Conservation (phyloP, 306 rosid genomes). For the Pyrus communis region DNA sequence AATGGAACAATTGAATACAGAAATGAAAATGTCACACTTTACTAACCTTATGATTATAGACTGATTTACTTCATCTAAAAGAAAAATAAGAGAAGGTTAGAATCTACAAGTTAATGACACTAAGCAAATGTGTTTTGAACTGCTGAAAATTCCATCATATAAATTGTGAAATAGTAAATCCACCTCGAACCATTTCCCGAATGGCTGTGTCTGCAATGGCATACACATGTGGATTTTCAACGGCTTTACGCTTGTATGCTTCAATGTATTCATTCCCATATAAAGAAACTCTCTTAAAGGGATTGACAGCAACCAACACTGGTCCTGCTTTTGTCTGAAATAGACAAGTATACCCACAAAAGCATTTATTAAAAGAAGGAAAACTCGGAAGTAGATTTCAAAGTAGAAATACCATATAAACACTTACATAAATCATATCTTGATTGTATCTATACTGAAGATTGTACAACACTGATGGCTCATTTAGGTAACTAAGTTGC, state of each 20-base stretch:
- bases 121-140: slow-evolving; percentile 6
- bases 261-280: slow-evolving; percentile 80
- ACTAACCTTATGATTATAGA: slow-evolving; percentile 95
- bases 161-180: slow-evolving; percentile 4
- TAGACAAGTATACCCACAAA: slow-evolving; percentile 21
- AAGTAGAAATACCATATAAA: not conserved
- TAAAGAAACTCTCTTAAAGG: slow-evolving; percentile 85
- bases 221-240: slow-evolving; percentile 87
- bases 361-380: not conserved
- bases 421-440: slow-evolving; percentile 84
- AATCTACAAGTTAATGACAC: slow-evolving; percentile 17
- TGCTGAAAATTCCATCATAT: slow-evolving; percentile 10
- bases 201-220: slow-evolving; percentile 96
- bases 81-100: slow-evolving; percentile 15
- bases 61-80: slow-evolving; percentile 97
- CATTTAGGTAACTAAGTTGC: slow-evolving; percentile 98
- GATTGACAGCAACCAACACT: slow-evolving; percentile 90
- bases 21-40: not conserved
- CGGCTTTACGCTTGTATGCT: slow-evolving; percentile 65
- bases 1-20: not conserved
- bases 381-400: not conserved
- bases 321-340: slow-evolving; percentile 97
- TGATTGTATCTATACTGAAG: slow-evolving; percentile 81
- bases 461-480: slow-evolving; percentile 88
- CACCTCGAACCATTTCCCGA: slow-evolving; percentile 88